Conservation (phyloP, 2,329 filamentous ascomycete genomes). For the Dactylonectria macrodidyma region DNA sequence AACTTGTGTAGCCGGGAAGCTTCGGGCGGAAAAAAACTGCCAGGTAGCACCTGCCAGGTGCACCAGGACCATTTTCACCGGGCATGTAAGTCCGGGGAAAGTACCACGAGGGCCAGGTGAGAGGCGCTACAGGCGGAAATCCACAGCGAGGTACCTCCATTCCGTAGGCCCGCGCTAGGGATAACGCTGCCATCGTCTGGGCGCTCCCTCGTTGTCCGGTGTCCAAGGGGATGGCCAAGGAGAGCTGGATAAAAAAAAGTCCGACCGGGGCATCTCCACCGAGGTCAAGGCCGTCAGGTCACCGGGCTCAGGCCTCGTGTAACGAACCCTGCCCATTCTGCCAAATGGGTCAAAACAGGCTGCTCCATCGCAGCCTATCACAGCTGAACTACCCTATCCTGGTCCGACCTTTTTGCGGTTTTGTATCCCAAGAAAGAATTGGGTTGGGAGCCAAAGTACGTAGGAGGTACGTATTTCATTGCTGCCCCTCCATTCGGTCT, state of each 20-base stretch:
- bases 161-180: conserved; percentile 8
- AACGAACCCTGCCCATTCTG: background rate
- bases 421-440: background rate
- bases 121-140: background rate
- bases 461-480: background rate
- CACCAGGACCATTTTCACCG: conserved; percentile 1
- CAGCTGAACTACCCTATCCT: background rate
- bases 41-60: conserved; percentile 8
- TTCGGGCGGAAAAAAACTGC: conserved; percentile 11
- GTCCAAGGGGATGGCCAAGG: background rate
- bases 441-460: background rate
- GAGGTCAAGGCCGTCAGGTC: background rate
- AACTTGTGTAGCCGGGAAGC: conserved; percentile 9
- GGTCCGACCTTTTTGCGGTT: conserved; percentile 1
- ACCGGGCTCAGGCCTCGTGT: background rate
- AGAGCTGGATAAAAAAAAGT: conserved; percentile 5
- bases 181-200: conserved; percentile 2
- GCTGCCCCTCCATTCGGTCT: conserved; percentile 3
- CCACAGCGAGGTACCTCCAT: conserved; percentile 1
- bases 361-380: background rate
- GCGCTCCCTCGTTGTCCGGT: conserved; percentile 1
- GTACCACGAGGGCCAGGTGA: background rate
- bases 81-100: conserved; percentile 8
- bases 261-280: background rate
- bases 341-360: background rate